Conservation (phyloP, 805 yeast species). For the Yamadazyma laniorum region DNA sequence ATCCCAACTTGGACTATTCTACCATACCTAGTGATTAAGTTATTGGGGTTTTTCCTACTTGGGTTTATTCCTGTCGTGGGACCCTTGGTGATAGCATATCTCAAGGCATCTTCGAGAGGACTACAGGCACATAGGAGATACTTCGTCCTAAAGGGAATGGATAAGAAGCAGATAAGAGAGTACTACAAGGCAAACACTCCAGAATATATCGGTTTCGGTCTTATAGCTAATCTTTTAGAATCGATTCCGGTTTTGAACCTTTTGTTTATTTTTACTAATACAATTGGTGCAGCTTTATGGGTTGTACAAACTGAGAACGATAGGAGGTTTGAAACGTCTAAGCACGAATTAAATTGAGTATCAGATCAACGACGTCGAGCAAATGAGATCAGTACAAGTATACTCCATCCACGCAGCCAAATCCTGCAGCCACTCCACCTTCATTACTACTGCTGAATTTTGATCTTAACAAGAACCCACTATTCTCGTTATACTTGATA, state of each 20-base stretch:
- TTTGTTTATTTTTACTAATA: conserved; percentile 56
- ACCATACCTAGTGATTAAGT: conserved; percentile 41
- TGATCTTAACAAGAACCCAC: conserved; percentile 87
- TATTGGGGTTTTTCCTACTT: conserved; percentile 34
- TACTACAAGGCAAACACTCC: conserved; percentile 36
- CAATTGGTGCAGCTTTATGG: conserved; percentile 67
- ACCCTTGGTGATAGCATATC: conserved; percentile 48
- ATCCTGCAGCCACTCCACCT: conserved; percentile 99
- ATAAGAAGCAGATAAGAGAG: conserved; percentile 37
- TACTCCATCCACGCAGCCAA: conserved; percentile 91
- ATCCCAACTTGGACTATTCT: conserved; percentile 38
- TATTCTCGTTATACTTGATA: conserved; percentile 58
- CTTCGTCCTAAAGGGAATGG: conserved; percentile 53
- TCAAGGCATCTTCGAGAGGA: conserved; percentile 57
- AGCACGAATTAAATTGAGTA: neutral
- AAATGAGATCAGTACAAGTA: conserved; percentile 40
- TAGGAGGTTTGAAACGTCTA: conserved; percentile 17
- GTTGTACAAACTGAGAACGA: conserved; percentile 38
- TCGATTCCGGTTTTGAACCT: conserved; percentile 52
- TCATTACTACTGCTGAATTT: conserved; percentile 86
- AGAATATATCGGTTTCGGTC: conserved; percentile 52
- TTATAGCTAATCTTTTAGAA: conserved; percentile 50
- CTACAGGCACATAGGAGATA: conserved; percentile 53
- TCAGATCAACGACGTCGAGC: neutral
- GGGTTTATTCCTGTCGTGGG: conserved; percentile 59